These are phyloP conservation scores for Tylopilus intermedius DNA, from an alignment of 768 basidiomycete species.

Conservation along the genomic window DNA sequence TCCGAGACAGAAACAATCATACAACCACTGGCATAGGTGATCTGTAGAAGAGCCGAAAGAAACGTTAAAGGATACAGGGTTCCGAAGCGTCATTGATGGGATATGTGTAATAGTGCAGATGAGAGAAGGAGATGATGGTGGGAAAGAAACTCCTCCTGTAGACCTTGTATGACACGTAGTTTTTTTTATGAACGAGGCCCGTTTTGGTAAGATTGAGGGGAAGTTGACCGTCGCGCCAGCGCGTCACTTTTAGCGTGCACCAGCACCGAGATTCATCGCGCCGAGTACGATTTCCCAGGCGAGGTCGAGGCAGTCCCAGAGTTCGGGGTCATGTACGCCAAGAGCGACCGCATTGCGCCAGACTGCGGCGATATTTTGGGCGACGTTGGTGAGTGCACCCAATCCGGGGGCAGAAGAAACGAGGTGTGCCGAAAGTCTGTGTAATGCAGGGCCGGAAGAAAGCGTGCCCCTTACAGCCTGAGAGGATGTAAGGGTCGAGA, in stretches of 20 bases:
- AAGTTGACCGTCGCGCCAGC: slow-evolving; percentile 13
- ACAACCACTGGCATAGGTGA: slow-evolving; percentile 8
- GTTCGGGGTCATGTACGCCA: slow-evolving; percentile 58
- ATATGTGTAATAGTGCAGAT: slow-evolving; percentile 18
- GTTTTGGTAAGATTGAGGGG: slow-evolving; percentile 17
- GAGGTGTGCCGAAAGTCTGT: slow-evolving; percentile 52
- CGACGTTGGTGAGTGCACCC: slow-evolving; percentile 45
- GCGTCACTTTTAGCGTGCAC: slow-evolving; percentile 28
- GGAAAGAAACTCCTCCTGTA: slow-evolving; percentile 14
- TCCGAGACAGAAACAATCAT: slow-evolving; percentile 17
- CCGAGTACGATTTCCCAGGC: slow-evolving; percentile 66
- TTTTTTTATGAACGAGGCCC: slow-evolving; percentile 14
- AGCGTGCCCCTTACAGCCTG: slow-evolving; percentile 37
- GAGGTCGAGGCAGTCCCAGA: slow-evolving; percentile 65
- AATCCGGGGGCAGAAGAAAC: slow-evolving; percentile 40
- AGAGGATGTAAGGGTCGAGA: slow-evolving; percentile 28
- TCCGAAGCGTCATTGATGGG: slow-evolving; percentile 14
- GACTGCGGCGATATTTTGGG: slow-evolving; percentile 52
- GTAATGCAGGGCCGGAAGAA: slow-evolving; percentile 47
- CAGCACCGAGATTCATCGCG: slow-evolving; percentile 51
- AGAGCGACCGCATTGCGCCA: slow-evolving; percentile 71
- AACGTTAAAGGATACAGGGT: slow-evolving; percentile 27
- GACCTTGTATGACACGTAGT: not conserved
- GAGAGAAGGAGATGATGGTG: slow-evolving; percentile 16
- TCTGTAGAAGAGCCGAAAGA: slow-evolving; percentile 4